Evolutionary conservation across 1,284 basidiomycete genomes (phyloP).

Genomic region (Leccinum subfulvum): DNA sequence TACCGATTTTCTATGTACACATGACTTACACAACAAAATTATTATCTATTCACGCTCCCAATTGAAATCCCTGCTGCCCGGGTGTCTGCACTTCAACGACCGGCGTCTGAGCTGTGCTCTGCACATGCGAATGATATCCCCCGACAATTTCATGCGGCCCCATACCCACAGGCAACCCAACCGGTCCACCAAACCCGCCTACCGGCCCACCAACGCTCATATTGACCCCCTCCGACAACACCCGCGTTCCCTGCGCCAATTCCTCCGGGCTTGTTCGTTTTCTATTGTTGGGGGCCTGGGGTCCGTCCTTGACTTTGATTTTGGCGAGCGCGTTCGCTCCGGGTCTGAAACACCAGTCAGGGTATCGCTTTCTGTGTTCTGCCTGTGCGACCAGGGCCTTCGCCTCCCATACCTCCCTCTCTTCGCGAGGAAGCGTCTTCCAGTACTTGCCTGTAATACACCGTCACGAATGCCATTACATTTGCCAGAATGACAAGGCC

Average conservation of each 20-base stretch:
- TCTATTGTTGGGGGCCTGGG: slow-evolving; percentile 28
- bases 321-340: slow-evolving; percentile 55
- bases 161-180: slow-evolving; percentile 24
- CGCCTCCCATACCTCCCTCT: slow-evolving; percentile 72
- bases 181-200: slow-evolving; percentile 31
- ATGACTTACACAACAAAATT: not conserved
- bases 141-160: slow-evolving; percentile 25
- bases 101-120: slow-evolving; percentile 12
- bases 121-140: slow-evolving; percentile 14
- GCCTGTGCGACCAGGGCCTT: slow-evolving; percentile 73
- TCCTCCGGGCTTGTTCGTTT: slow-evolving; percentile 36
- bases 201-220: slow-evolving; percentile 30
- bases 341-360: slow-evolving; percentile 74
- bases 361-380: slow-evolving; percentile 74
- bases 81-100: slow-evolving; percentile 20
- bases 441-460: slow-evolving; percentile 51
- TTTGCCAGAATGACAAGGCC: not conserved
- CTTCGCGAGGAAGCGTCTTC: slow-evolving; percentile 57
- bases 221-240: slow-evolving; percentile 13
- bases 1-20: not conserved
- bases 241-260: slow-evolving; percentile 10
- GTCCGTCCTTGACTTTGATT: slow-evolving; percentile 41
- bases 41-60: slow-evolving; percentile 14
- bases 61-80: slow-evolving; percentile 25
- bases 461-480: slow-evolving; percentile 2